Conservation (phyloP, 1,284 basidiomycete species). For the Athelia psychrophila region DNA sequence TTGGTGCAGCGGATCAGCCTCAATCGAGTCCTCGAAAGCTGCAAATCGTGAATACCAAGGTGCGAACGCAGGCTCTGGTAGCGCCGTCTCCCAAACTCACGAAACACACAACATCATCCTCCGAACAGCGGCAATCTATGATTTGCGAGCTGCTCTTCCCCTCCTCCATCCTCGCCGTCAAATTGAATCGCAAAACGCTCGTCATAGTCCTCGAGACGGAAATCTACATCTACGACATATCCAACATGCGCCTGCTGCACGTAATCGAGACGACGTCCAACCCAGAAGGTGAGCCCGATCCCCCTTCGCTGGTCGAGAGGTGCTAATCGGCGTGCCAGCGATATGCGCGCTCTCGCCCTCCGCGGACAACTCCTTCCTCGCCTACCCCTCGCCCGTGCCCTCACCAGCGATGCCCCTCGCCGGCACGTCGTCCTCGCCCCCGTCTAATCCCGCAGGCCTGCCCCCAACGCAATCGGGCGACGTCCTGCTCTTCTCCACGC, state of each 20-base stretch:
- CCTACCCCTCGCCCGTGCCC: constrained; percentile 93
- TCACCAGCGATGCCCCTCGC: constrained; percentile 67
- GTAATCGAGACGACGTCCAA: constrained; percentile 98
- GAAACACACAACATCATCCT: neutral
- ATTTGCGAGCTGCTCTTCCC: constrained; percentile 99
- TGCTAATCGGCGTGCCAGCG: constrained; percentile 45
- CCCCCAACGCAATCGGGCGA: constrained; percentile 68
- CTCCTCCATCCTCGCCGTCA: constrained; percentile 92
- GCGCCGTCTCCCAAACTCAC: constrained; percentile 1
- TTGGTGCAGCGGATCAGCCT: constrained; percentile 90
- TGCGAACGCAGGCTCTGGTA: constrained; percentile 26
- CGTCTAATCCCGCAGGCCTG: constrained; percentile 33
- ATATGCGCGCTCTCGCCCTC: constrained; percentile 94
- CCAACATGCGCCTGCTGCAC: constrained; percentile 96
- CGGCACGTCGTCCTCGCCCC: constrained; percentile 41
- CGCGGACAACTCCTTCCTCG: constrained; percentile 95
- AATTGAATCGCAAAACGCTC: constrained; percentile 94
- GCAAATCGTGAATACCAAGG: constrained; percentile 98
- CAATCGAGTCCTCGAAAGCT: constrained; percentile 87
- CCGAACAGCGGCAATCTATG: constrained; percentile 90
- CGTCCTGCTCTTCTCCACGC: constrained; percentile 91
- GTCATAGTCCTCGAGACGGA: constrained; percentile 95
- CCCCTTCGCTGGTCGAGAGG: neutral
- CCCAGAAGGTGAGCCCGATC: constrained; percentile 72
- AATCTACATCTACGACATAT: constrained; percentile 99